Base-by-base conservation (phyloP, 148 eudicot genomes). In the Chenopodium album region DNA sequence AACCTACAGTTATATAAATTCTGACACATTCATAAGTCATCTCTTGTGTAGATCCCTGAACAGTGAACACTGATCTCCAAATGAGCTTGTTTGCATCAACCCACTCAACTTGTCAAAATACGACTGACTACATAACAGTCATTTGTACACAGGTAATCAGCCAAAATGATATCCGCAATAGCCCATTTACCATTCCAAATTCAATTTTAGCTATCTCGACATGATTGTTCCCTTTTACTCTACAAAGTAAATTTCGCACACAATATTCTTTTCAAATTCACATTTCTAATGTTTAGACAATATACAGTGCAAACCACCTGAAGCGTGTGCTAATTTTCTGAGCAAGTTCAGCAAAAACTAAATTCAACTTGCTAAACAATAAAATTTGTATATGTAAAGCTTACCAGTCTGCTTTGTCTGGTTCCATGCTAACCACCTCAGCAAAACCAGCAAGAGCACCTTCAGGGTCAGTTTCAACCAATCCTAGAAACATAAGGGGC, bases 401-500 rank as follows among this genome's bases (percentile, higher is more conserved):
- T 91, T 73, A 94, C 98, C 98, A 94, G 56, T 94, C 98, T 59
- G 94, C 94, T 88, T 94, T 94, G 62, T 92, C 95, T 71, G 93
- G 92, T 82, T 94, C 98, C 98, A 92, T 94, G 52, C 82, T 80
- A 80, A 94, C 93, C 73, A 92, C 95, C 88, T 94, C 93, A 65
- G 91, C 92, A 76, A 96, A 96, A 73, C 99, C 99, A 69, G 88
- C 88, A 80, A 96, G 94, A 54, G 99, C 99, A 54, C 88, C 97
- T 84, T 92, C 91, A 23, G 98, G 95, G 80, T 96, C 99, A 76
- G 94, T 92, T 78, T 96, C 99, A 86, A 92, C 92, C 91, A 94
- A 70, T 76, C 98, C 99, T 96, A 86, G 54, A 11, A 71, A 78
- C 9, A 70, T 17, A 13, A 63, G 28, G 11, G 29, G 28, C 16